Percentiles rank a stretch among this genome's conserved stretches.
phyloP scores from a whole-genome alignment of 768 basidiomycete genomes.

The Hortiboletus flavorubellus region DNA sequence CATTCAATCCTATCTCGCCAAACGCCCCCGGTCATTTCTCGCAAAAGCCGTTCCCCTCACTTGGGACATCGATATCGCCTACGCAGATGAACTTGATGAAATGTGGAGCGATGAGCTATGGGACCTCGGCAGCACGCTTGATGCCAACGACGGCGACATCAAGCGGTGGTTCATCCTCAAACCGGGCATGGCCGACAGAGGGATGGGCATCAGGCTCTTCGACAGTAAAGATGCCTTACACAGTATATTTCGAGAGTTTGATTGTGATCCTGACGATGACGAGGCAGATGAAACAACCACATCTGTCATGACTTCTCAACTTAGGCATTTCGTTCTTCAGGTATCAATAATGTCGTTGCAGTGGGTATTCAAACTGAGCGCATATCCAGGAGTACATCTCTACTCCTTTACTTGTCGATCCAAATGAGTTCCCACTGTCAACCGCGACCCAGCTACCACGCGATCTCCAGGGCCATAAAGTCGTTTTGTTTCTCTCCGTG shows the following conservation, averaged over 20 bases:
- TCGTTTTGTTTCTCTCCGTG: constrained; percentile 28
- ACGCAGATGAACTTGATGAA: constrained; percentile 93
- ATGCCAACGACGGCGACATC: constrained; percentile 27
- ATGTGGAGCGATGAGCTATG: constrained; percentile 90
- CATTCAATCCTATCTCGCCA: constrained; percentile 67
- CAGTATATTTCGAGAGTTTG: constrained; percentile 79
- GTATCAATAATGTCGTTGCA: constrained; percentile 37
- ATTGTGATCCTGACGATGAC: constrained; percentile 52
- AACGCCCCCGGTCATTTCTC: constrained; percentile 61
- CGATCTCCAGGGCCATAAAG: constrained; percentile 55
- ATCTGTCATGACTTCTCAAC: constrained; percentile 75
- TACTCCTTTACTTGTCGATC: constrained; percentile 75
- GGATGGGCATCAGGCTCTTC: constrained; percentile 92
- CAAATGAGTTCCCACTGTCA: constrained; percentile 40
- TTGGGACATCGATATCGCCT: constrained; percentile 82
- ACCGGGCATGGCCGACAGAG: constrained; percentile 95
- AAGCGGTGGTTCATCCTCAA: constrained; percentile 90
- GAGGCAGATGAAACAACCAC: constrained; percentile 44
- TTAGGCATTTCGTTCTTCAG: constrained; percentile 96
- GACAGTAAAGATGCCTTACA: constrained; percentile 69
- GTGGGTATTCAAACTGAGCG: constrained; percentile 2
- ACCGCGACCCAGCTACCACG: constrained; percentile 9
- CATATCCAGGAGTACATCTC: constrained; percentile 75
- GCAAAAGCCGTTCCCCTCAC: constrained; percentile 61
- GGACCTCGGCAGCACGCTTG: constrained; percentile 69